A percentile compares a stretch with the other conserved stretches of the same genome.
Evolutionary conservation across 2,329 filamentous ascomycete genomes (phyloP).

Genomic region (Beauveria pseudobassiana): DNA sequence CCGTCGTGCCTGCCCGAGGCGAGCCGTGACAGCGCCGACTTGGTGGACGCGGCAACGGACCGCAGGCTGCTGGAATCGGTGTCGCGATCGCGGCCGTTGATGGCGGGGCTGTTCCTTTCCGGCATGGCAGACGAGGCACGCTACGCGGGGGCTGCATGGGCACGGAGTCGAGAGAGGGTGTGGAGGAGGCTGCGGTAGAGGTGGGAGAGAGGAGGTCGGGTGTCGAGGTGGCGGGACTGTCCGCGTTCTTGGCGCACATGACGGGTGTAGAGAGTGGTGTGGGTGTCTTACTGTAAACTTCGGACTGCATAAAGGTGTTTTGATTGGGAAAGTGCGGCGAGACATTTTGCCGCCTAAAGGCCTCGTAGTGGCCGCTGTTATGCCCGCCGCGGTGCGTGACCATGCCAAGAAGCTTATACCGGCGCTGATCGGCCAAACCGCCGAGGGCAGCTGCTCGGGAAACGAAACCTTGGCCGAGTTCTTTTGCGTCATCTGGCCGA

Average conservation of each 20-base stretch:
- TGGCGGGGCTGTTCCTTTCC: slow-evolving; percentile 15
- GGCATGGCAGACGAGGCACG: slow-evolving; percentile 19
- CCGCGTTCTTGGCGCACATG: slow-evolving; percentile 28
- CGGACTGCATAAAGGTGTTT: slow-evolving; percentile 67
- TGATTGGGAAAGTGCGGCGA: slow-evolving; percentile 76
- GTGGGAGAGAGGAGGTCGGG: slow-evolving; percentile 38
- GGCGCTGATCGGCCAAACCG: slow-evolving; percentile 66
- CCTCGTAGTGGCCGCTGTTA: slow-evolving; percentile 94
- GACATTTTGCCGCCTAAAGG: slow-evolving; percentile 79
- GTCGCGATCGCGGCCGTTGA: slow-evolving; percentile 32
- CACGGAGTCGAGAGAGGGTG: slow-evolving; percentile 29
- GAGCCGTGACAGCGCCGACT: slow-evolving; percentile 44
- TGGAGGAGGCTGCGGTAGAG: slow-evolving; percentile 28
- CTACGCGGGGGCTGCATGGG: slow-evolving; percentile 22
- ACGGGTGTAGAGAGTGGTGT: slow-evolving; percentile 44
- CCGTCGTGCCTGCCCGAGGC: slow-evolving; percentile 29
- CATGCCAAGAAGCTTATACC: slow-evolving; percentile 77
- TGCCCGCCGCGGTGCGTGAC: slow-evolving; percentile 95
- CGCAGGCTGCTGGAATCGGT: slow-evolving; percentile 45
- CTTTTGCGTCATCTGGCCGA: slow-evolving; percentile 70
- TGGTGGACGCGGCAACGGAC: slow-evolving; percentile 50
- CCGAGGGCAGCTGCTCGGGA: slow-evolving; percentile 82
- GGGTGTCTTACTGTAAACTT: slow-evolving; percentile 60
- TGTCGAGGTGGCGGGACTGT: slow-evolving; percentile 38
- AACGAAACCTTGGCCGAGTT: slow-evolving; percentile 93